phyloP scores from a whole-genome alignment of 2,329 filamentous ascomycete genomes.

The Ceratocystis smalleyi region DNA sequence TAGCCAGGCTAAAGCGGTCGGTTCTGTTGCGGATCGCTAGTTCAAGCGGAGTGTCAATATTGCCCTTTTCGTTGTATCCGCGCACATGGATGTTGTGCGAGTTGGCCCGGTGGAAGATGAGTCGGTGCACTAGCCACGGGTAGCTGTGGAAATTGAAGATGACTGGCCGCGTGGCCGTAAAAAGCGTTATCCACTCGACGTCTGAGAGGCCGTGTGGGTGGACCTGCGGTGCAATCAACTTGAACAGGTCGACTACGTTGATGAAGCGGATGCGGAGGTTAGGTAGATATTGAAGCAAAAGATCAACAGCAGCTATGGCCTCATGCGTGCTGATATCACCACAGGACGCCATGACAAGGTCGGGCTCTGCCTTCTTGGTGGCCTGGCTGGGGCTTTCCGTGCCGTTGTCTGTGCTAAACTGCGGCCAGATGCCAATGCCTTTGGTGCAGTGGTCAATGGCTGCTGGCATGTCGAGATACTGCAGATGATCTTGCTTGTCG shows the following conservation, averaged over 20 bases:
- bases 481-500: constrained; percentile 65
- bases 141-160: constrained; percentile 80
- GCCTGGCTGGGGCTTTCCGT: constrained; percentile 18
- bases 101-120: constrained; percentile 61
- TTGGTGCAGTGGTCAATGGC: constrained; percentile 64
- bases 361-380: constrained; percentile 36
- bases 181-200: constrained; percentile 49
- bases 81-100: constrained; percentile 55
- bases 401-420: constrained; percentile 55
- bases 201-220: constrained; percentile 60
- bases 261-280: constrained; percentile 62
- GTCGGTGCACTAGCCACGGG: constrained; percentile 61
- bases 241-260: constrained; percentile 70
- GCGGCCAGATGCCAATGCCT: constrained; percentile 63
- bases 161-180: constrained; percentile 55
- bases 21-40: constrained; percentile 63
- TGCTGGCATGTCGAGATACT: constrained; percentile 58
- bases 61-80: constrained; percentile 70
- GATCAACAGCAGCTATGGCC: constrained; percentile 56
- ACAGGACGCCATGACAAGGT: constrained; percentile 60
- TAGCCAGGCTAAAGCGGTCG: constrained; percentile 61
- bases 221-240: constrained; percentile 52
- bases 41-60: constrained; percentile 68
- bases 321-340: constrained; percentile 63
- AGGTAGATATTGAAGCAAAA: constrained; percentile 56